phyloP scores from a whole-genome alignment of 352 stramenopile genomes.

The Phytophthora chlamydospora region DNA sequence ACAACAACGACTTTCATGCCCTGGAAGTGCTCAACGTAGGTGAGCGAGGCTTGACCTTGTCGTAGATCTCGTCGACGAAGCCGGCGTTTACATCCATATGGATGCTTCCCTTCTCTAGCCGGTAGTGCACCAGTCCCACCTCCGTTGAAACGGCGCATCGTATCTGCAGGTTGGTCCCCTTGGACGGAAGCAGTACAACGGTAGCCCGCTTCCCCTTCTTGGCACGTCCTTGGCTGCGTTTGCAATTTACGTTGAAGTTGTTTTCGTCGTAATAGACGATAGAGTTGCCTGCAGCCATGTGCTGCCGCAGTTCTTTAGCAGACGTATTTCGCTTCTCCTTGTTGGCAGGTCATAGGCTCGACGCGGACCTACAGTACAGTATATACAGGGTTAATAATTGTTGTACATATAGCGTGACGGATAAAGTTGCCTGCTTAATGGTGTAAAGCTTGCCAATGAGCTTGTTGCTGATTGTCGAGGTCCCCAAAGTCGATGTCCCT shows the following conservation, averaged over 20 bases:
- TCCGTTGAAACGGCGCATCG: conserved; percentile 4
- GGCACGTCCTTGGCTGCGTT: background rate
- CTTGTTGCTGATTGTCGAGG: background rate
- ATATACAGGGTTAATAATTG: no score
- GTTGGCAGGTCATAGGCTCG: conserved; percentile 10
- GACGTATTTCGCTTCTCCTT: conserved; percentile 18
- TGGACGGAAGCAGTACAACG: conserved; percentile 1
- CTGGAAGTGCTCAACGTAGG: no score
- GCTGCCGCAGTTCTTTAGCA: background rate
- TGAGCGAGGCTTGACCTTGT: no score
- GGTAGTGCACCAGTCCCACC: conserved; percentile 2
- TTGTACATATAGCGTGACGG: no score
- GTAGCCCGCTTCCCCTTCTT: conserved; percentile 3
- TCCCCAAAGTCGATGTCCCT: conserved; percentile 1
- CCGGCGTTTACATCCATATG: background rate
- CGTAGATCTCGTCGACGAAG: no score
- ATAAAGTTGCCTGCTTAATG: background rate
- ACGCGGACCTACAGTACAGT: background rate
- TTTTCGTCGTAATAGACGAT: conserved; percentile 11
- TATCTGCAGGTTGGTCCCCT: conserved; percentile 13
- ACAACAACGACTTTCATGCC: no score
- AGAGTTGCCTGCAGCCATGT: background rate
- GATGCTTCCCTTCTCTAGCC: conserved; percentile 8
- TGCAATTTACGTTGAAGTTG: conserved; percentile 1
- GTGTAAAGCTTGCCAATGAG: conserved; percentile 4